Evolutionary conservation across 441 rosid genomes (phyloP).

Genomic region (California macrophylla): DNA sequence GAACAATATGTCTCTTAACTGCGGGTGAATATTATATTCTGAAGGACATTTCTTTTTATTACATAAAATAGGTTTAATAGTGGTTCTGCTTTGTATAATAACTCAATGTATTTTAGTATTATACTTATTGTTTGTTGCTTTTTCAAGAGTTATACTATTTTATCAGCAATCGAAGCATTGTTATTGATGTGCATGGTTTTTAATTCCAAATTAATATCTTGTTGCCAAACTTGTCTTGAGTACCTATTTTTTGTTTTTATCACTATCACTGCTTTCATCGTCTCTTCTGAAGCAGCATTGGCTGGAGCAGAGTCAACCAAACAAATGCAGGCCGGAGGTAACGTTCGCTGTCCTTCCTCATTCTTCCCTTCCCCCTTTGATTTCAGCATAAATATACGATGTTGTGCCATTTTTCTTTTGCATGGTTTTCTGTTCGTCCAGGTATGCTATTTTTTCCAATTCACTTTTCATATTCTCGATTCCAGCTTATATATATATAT

Average conservation of each 20-base stretch:
- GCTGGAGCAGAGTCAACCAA: conserved; percentile 88
- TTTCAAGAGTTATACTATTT: neutral
- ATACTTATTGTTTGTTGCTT: neutral
- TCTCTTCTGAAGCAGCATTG: conserved; percentile 75
- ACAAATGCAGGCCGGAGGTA: conserved; percentile 80
- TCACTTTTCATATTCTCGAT: no score
- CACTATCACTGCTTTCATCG: conserved; percentile 55
- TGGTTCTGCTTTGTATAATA: neutral
- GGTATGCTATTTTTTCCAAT: no score
- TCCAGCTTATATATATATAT: no score
- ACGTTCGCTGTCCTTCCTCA: no score
- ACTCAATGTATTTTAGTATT: neutral
- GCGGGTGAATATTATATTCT: neutral
- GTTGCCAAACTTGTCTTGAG: conserved; percentile 10
- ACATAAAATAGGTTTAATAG: neutral
- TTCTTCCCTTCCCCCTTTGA: no score
- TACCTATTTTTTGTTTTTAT: conserved; percentile 27
- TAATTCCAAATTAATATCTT: neutral
- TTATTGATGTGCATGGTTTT: neutral
- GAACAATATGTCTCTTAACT: neutral
- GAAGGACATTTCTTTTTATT: neutral
- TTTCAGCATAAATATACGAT: no score
- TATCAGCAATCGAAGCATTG: neutral
- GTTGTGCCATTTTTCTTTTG: no score
- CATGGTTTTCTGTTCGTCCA: no score